Conservation (phyloP, 768 basidiomycete species). For the Harrya chromipes region DNA sequence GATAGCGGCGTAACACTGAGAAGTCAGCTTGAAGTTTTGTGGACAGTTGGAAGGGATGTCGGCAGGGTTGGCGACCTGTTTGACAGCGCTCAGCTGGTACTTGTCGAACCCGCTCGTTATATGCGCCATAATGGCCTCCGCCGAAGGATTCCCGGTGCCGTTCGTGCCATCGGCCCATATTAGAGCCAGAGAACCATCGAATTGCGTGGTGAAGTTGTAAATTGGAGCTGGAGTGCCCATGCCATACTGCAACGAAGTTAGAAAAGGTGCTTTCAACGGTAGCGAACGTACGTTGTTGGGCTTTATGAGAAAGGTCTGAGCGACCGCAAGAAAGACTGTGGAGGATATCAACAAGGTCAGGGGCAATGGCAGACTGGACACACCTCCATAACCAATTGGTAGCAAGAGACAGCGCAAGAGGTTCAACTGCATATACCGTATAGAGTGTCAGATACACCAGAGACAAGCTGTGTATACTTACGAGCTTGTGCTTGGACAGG, state of each 20-base stretch:
- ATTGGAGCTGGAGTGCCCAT: conserved; percentile 57
- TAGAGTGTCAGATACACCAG: neutral
- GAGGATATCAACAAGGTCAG: neutral
- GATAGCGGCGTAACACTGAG: conserved; percentile 68
- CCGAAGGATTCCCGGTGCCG: conserved; percentile 50
- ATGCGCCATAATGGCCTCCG: conserved; percentile 56
- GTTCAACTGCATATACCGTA: conserved; percentile 43
- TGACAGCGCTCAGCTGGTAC: conserved; percentile 47
- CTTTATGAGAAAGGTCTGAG: conserved; percentile 56
- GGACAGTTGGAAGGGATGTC: conserved; percentile 60
- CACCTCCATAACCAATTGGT: conserved; percentile 58
- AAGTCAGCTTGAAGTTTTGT: conserved; percentile 69
- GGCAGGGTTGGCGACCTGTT: conserved; percentile 42
- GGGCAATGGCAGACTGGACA: neutral
- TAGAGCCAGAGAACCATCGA: conserved; percentile 50
- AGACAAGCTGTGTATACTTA: conserved; percentile 31
- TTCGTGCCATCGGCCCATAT: conserved; percentile 71
- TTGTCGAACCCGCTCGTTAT: conserved; percentile 52
- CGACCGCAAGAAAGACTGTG: conserved; percentile 56
- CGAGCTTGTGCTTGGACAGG: conserved; percentile 61
- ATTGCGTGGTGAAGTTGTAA: conserved; percentile 43
- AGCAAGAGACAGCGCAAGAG: conserved; percentile 58
- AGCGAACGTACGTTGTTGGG: conserved; percentile 51
- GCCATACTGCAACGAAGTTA: conserved; percentile 46
- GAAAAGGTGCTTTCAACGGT: neutral